A percentile compares a stretch with the other conserved stretches of the same genome.
phyloP scores from a whole-genome alignment of 106 monocot species.

The Dendrobium huoshanense region DNA sequence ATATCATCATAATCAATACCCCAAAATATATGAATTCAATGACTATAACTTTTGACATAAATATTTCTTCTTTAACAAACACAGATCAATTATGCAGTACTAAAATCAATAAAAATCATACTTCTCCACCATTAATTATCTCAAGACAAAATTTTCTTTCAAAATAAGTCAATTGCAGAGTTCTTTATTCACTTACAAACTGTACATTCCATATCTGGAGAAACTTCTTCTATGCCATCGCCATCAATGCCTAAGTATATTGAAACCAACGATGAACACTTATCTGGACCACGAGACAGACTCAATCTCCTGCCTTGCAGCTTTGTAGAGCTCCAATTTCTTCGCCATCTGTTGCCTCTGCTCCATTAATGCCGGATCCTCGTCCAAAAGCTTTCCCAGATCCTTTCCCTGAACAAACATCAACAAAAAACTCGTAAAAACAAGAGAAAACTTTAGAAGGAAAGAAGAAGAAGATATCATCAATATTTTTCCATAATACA shows the following conservation, averaged over 20 bases:
- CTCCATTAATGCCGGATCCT: slow-evolving; percentile 71
- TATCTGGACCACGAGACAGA: slow-evolving; percentile 55
- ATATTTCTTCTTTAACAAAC: too few relatives aligned
- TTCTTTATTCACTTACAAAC: too few relatives aligned
- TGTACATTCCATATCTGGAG: too few relatives aligned
- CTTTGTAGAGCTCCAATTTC: slow-evolving; percentile 72
- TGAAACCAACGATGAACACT: background rate
- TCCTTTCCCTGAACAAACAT: slow-evolving; percentile 37
- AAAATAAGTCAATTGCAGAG: too few relatives aligned
- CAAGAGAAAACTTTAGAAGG: background rate
- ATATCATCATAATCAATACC: too few relatives aligned
- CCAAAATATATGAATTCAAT: too few relatives aligned
- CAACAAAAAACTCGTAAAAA: background rate
- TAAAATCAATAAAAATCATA: too few relatives aligned
- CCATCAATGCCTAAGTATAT: background rate
- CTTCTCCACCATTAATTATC: too few relatives aligned
- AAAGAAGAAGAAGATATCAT: slow-evolving; percentile 4
- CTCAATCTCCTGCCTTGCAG: slow-evolving; percentile 72
- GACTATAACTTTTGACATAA: too few relatives aligned
- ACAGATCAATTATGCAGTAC: too few relatives aligned
- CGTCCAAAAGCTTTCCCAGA: slow-evolving; percentile 48
- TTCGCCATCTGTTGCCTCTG: slow-evolving; percentile 42
- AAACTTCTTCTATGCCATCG: background rate
- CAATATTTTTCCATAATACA: background rate
- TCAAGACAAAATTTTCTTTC: too few relatives aligned